phyloP scores from a whole-genome alignment of 2,329 filamentous ascomycete genomes.

The Tolypocladium guangdongense region DNA sequence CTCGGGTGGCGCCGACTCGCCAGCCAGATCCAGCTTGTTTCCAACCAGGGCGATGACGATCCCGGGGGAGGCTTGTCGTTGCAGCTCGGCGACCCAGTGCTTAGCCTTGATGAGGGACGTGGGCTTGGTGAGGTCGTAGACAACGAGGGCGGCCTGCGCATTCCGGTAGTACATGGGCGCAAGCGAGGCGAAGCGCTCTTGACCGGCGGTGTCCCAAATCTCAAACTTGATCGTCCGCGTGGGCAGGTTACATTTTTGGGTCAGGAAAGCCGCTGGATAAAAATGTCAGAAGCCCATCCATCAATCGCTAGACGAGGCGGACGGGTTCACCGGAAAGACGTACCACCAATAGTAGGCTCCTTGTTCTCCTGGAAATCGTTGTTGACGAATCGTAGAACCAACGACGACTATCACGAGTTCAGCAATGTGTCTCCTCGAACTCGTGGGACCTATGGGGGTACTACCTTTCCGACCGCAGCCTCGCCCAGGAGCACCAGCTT shows the following conservation, averaged over 20 bases:
- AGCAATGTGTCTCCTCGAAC: slow-evolving; percentile 5
- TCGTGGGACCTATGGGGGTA: slow-evolving; percentile 2
- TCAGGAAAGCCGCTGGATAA: slow-evolving; percentile 80
- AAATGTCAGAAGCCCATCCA: not conserved
- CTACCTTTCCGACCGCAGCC: slow-evolving; percentile 95
- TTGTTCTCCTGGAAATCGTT: slow-evolving; percentile 99
- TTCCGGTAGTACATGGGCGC: slow-evolving; percentile 99
- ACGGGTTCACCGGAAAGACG: slow-evolving; percentile 17
- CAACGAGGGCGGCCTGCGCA: slow-evolving; percentile 90
- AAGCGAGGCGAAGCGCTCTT: slow-evolving; percentile 92
- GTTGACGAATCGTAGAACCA: slow-evolving; percentile 97
- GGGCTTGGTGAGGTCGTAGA: slow-evolving; percentile 96
- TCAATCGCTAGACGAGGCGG: not conserved
- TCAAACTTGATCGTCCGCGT: slow-evolving; percentile 87
- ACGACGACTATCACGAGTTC: slow-evolving; percentile 59
- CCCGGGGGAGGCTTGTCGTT: slow-evolving; percentile 88
- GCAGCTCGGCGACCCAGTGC: slow-evolving; percentile 96
- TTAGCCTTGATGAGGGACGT: slow-evolving; percentile 93
- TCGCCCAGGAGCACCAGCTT: slow-evolving; percentile 97
- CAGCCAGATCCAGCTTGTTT: slow-evolving; percentile 89
- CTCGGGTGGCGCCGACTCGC: slow-evolving; percentile 36
- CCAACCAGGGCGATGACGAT: slow-evolving; percentile 96
- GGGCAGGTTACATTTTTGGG: slow-evolving; percentile 95
- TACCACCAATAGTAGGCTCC: slow-evolving; percentile 97
- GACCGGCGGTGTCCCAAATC: slow-evolving; percentile 97